A percentile compares a stretch with the other conserved stretches of the same genome.
These are phyloP conservation scores for Platanthera guangdongensis DNA, from an alignment of 106 monocot genomes.

Conservation along the genomic window DNA sequence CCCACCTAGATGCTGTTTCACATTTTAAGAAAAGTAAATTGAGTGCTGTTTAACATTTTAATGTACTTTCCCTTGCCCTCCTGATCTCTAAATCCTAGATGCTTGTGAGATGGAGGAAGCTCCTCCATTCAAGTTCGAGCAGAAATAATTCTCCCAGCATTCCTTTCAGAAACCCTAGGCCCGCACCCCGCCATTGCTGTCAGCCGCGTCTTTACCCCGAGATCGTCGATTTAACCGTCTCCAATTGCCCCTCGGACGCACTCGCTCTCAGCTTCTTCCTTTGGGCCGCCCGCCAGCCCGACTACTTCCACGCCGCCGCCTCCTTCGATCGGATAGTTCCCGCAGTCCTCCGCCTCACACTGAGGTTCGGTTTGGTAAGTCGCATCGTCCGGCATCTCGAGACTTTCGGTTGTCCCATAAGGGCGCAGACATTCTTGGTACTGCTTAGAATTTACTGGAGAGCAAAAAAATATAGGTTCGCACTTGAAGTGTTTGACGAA, in stretches of 20 bases:
- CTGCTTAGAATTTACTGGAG: conserved; percentile 49
- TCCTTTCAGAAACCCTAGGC: neutral
- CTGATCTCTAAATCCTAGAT: conserved; percentile 14
- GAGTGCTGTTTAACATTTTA: neutral
- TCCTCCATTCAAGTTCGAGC: conserved; percentile 1
- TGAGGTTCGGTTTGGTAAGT: conserved; percentile 20
- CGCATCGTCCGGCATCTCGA: conserved; percentile 23
- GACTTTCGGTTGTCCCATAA: conserved; percentile 28
- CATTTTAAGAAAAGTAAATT: too few relatives aligned
- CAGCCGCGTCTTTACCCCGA: conserved; percentile 20
- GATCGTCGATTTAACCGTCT: conserved; percentile 28
- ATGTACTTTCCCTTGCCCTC: neutral
- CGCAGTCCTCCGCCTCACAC: conserved; percentile 30
- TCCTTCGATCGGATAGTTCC: conserved; percentile 38
- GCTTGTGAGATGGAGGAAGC: conserved; percentile 17
- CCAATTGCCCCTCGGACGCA: conserved; percentile 38
- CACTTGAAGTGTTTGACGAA: conserved; percentile 42
- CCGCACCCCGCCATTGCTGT: neutral
- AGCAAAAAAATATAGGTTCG: conserved; percentile 23
- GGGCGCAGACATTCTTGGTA: conserved; percentile 44
- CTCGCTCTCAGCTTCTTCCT: conserved; percentile 57
- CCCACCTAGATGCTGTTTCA: too few relatives aligned
- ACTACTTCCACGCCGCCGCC: conserved; percentile 35
- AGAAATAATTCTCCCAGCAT: conserved; percentile 2
- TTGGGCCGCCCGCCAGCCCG: conserved; percentile 44